A percentile compares a stretch with the other conserved stretches of the same genome.
Conservation (phyloP, 1,139 yeast species). For the Debaryomyces singareniensis region DNA sequence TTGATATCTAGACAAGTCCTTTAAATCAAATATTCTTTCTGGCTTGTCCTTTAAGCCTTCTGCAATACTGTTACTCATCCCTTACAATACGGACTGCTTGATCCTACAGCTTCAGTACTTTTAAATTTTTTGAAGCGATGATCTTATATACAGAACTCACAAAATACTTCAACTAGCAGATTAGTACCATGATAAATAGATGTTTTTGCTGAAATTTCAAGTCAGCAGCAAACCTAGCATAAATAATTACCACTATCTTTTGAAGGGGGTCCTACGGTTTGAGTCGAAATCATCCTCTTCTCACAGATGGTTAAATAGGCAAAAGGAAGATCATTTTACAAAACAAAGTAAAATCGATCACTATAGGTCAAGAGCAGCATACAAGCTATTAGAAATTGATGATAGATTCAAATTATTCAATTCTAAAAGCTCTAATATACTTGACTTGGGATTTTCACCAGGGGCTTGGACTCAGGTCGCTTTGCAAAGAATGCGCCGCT, state of each 20-base stretch:
- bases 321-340: constrained; percentile 55
- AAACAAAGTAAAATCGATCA: constrained; percentile 59
- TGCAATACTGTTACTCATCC: constrained; percentile 22
- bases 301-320: constrained; percentile 69
- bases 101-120: no score
- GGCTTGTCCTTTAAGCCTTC: constrained; percentile 17
- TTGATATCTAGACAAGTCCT: constrained; percentile 8
- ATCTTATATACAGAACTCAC: no score
- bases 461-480: constrained; percentile 48
- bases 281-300: constrained; percentile 41
- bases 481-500: constrained; percentile 16
- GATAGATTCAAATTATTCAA: constrained; percentile 54
- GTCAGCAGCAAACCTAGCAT: no score
- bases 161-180: no score
- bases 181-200: no score
- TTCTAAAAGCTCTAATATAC: constrained; percentile 46
- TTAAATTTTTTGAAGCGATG: no score
- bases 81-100: no score
- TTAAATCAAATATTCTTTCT: constrained; percentile 20
- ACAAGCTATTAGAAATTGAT: constrained; percentile 69
- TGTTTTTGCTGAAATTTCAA: no score
- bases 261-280: no score
- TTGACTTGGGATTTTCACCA: constrained; percentile 62
- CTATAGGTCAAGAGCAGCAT: constrained; percentile 84
- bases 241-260: no score